Evolutionary conservation across 768 basidiomycete genomes (phyloP).

Genomic region (Termitomyces sp.): DNA sequence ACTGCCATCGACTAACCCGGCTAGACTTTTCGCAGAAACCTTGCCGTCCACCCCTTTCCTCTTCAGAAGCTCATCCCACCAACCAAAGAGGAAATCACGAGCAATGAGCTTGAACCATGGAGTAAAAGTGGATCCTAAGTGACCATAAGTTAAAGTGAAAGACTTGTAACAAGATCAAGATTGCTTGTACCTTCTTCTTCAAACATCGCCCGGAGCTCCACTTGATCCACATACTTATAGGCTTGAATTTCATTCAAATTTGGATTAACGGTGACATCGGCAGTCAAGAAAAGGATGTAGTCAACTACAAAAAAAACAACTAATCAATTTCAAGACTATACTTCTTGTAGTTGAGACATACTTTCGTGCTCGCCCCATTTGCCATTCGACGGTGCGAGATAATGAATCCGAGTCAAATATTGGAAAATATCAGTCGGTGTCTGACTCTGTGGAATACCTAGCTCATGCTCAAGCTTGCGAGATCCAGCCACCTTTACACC

Average conservation of each 20-base stretch:
- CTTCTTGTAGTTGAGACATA: conserved; percentile 24
- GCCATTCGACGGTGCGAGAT: conserved; percentile 89
- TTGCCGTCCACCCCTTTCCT: conserved; percentile 53
- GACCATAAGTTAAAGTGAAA: neutral
- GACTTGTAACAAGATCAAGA: neutral
- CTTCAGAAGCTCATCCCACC: conserved; percentile 90
- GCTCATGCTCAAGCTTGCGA: conserved; percentile 93
- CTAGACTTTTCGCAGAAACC: conserved; percentile 59
- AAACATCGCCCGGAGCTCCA: conserved; percentile 90
- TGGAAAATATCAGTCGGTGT: conserved; percentile 84
- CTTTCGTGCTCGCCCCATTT: conserved; percentile 99
- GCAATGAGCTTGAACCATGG: conserved; percentile 99
- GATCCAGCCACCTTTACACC: conserved; percentile 91
- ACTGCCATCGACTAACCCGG: conserved; percentile 62
- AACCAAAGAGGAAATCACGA: conserved; percentile 92
- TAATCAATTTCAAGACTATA: neutral
- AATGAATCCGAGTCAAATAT: conserved; percentile 95
- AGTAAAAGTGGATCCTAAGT: conserved; percentile 80
- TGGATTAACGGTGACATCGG: conserved; percentile 75
- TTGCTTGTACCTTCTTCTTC: conserved; percentile 57
- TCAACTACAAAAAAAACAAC: conserved; percentile 60
- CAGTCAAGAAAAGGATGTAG: conserved; percentile 93
- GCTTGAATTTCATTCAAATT: conserved; percentile 92
- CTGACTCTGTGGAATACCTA: conserved; percentile 81
- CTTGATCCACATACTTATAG: conserved; percentile 86